Evolutionary conservation across 352 stramenopile genomes (phyloP), one percentile per base, ranked within the genome.

Genomic region (Thalassiosira livingstoniorum): DNA sequence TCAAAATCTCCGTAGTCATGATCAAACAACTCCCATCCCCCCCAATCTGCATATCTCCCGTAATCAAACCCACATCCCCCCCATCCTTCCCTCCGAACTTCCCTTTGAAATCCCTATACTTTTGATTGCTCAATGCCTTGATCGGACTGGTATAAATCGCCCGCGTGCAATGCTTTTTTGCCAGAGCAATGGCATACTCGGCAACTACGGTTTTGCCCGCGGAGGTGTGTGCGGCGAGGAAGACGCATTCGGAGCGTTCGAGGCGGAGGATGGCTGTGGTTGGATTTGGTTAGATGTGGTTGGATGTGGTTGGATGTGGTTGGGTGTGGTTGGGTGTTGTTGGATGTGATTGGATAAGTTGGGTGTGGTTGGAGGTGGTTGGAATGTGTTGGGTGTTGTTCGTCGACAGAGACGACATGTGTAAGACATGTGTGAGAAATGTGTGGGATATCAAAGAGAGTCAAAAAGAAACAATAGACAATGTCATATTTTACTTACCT

Each of bases 81-180:
- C 95, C 96, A 83, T 98, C 98, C 69, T 97, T 96, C 32, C 93
- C 90, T 39, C 95, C 96, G 83, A 98, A 98, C 69, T 97, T 96
- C 32, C 93, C 90, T 39, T 95, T 96, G 80, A 99, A 99, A 79
- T 99, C 97, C 42, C 97, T 93, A 88, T 99, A 99, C 91, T 99
- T 99, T 87, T 99, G 97, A 86, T 99, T 99, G 21, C 93, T 98
- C 39, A 99, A 87, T 42, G 97, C 97, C 84, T 99, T 99, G 79
- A 99, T 99, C 0, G 98, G 97, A 39, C 96, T 98, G 27, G 98
- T 99, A 90, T 99, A 99, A 67, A 99, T 97, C 35, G 93, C 97
- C 47, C 97, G 91, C 0, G 89, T 96, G 63, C 92, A 92, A 73
- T 96, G 87, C 73, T 96, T 95, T 72, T 97, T 91, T 1, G 95